Percentiles rank a stretch among this genome's conserved stretches.
phyloP scores from a whole-genome alignment of 2,329 filamentous ascomycete species.

The Colletotrichum sp. region DNA sequence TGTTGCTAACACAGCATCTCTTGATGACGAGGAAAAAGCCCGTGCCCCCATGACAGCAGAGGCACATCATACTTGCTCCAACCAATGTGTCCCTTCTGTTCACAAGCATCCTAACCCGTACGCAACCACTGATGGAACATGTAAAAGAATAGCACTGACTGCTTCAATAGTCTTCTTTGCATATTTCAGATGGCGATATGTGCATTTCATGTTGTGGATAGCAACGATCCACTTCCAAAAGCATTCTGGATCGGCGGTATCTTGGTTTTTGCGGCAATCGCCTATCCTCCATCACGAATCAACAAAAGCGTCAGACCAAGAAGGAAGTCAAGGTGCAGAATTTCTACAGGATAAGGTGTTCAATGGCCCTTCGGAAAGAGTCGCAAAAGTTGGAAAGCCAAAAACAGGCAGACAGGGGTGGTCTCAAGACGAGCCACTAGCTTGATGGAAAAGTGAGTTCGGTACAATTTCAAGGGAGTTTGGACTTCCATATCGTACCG shows the following conservation, averaged over 20 bases:
- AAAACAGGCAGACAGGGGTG: neutral
- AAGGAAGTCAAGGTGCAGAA: neutral
- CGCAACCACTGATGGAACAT: neutral
- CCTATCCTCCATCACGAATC: neutral
- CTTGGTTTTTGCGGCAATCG: neutral
- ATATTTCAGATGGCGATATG: neutral
- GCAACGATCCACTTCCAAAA: neutral
- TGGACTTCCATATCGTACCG: neutral
- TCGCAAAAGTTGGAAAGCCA: neutral
- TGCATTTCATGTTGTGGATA: neutral
- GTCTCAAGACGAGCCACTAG: neutral
- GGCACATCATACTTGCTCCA: neutral
- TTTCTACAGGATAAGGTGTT: neutral
- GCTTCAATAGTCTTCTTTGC: neutral
- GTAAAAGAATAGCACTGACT: neutral
- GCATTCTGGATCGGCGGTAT: neutral
- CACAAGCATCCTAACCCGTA: neutral
- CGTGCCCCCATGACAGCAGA: rapidly evolving
- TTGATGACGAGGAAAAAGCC: neutral
- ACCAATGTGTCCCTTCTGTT: neutral
- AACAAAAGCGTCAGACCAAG: neutral
- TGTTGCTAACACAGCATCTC: neutral
- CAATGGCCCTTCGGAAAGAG: neutral
- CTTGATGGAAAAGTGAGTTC: neutral
- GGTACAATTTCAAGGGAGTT: neutral